Evolutionary conservation across 306 rosid species (phyloP).

Genomic region (Crotalaria pallida): DNA sequence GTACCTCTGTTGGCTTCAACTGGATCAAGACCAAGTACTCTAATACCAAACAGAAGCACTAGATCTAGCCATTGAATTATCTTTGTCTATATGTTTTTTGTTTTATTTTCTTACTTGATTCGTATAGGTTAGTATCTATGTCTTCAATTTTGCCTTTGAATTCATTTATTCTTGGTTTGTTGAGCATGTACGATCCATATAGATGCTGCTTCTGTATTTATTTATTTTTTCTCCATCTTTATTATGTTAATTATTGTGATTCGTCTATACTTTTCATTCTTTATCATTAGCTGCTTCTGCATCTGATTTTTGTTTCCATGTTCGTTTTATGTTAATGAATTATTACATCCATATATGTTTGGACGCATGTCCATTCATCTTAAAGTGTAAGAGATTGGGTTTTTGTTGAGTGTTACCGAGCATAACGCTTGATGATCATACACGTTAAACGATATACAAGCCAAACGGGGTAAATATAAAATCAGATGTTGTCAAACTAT

Average conservation of each 20-base stretch:
- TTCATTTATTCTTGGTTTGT: constrained; percentile 12
- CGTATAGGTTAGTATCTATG: neutral
- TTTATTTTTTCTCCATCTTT: neutral
- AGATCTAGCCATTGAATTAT: neutral
- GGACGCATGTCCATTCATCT: neutral
- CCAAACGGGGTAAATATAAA: neutral
- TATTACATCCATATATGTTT: neutral
- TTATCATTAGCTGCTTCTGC: too few species aligned
- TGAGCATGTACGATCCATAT: neutral
- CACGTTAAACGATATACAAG: neutral
- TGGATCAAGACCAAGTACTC: constrained; percentile 83
- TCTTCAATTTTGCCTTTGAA: neutral
- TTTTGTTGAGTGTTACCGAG: neutral
- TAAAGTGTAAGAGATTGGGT: neutral
- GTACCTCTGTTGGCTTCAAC: constrained; percentile 55
- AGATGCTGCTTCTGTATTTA: neutral
- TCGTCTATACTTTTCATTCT: neutral
- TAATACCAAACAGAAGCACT: constrained; percentile 40
- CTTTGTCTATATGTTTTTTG: neutral
- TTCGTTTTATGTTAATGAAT: too few species aligned
- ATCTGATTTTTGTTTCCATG: too few species aligned
- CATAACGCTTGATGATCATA: neutral
- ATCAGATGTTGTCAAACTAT: too few species aligned
- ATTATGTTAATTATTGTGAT: neutral
- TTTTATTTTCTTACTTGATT: neutral